phyloP scores from a whole-genome alignment of 805 yeast species.

The Candida xyloterini region DNA sequence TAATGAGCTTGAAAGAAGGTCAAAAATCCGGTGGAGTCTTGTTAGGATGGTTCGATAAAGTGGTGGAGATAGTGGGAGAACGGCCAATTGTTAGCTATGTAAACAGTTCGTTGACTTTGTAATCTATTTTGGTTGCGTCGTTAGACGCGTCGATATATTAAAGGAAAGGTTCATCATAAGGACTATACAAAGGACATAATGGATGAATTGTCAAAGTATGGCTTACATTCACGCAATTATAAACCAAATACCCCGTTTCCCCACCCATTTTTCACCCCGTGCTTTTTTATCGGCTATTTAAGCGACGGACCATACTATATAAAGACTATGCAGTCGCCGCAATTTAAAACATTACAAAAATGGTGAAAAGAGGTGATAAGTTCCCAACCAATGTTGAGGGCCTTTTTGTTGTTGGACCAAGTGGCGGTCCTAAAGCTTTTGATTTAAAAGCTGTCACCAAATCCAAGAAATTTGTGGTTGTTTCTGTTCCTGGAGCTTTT shows the following conservation, averaged over 20 bases:
- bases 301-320: slow-evolving; percentile 8
- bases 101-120: slow-evolving; percentile 32
- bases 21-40: slow-evolving; percentile 84
- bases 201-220: too few species aligned
- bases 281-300: slow-evolving; percentile 7
- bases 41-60: slow-evolving; percentile 89
- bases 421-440: slow-evolving; percentile 34
- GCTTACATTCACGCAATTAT: too few species aligned
- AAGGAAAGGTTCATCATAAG: too few species aligned
- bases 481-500: slow-evolving; percentile 84
- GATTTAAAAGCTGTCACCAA: slow-evolving; percentile 33
- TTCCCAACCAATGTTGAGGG: slow-evolving; percentile 37
- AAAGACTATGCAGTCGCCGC: slow-evolving; percentile 1
- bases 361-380: slow-evolving; percentile 28
- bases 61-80: slow-evolving; percentile 78
- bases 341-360: slow-evolving; percentile 6
- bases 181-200: too few species aligned
- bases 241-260: slow-evolving; percentile 1
- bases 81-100: slow-evolving; percentile 86
- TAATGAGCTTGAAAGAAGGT: slow-evolving; percentile 74
- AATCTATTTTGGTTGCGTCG: slow-evolving; percentile 7
- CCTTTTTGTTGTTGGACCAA: slow-evolving; percentile 35
- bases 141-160: slow-evolving; percentile 5
- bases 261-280: slow-evolving; percentile 3
- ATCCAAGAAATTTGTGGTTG: slow-evolving; percentile 59